Evolutionary conservation across 805 yeast genomes (phyloP).

Genomic region (Candida nonsorbophila): DNA sequence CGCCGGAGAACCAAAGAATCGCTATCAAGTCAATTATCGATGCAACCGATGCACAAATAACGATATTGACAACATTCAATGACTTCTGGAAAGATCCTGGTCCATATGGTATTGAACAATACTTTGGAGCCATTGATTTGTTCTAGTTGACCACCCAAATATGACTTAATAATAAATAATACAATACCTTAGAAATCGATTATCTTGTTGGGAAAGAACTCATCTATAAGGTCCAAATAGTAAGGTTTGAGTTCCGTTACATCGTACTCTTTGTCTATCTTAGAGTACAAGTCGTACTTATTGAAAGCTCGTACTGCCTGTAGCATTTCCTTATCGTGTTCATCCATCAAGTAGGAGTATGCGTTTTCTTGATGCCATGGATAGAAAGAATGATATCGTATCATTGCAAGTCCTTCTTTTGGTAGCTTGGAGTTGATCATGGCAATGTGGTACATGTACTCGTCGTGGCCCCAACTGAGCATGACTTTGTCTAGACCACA

Average conservation of each 20-base stretch:
- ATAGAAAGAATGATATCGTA: conserved; percentile 68
- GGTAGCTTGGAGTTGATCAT: conserved; percentile 60
- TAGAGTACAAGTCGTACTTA: conserved; percentile 65
- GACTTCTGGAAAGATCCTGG: conserved; percentile 90
- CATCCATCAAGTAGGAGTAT: conserved; percentile 58
- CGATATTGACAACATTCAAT: conserved; percentile 73
- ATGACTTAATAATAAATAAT: background rate
- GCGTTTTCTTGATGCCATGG: conserved; percentile 76
- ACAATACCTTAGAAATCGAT: conserved; percentile 51
- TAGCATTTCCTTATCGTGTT: conserved; percentile 54
- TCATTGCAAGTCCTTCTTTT: conserved; percentile 66
- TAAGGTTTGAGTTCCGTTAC: conserved; percentile 51
- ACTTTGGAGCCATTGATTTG: conserved; percentile 62
- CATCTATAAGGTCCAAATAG: conserved; percentile 59
- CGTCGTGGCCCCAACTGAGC: conserved; percentile 79
- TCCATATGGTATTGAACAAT: conserved; percentile 77
- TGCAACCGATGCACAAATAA: conserved; percentile 52
- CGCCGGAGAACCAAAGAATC: conserved; percentile 58
- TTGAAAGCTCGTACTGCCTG: conserved; percentile 63
- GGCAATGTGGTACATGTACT: conserved; percentile 70
- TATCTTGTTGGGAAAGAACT: conserved; percentile 53
- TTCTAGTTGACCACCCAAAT: conserved; percentile 9
- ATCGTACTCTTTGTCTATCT: conserved; percentile 44
- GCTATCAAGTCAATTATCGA: conserved; percentile 65
- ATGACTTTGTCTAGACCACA: conserved; percentile 68